These are phyloP conservation scores for Emmonsiellopsis sp. DNA, from an alignment of 2,329 filamentous ascomycete species.

Conservation along the genomic window DNA sequence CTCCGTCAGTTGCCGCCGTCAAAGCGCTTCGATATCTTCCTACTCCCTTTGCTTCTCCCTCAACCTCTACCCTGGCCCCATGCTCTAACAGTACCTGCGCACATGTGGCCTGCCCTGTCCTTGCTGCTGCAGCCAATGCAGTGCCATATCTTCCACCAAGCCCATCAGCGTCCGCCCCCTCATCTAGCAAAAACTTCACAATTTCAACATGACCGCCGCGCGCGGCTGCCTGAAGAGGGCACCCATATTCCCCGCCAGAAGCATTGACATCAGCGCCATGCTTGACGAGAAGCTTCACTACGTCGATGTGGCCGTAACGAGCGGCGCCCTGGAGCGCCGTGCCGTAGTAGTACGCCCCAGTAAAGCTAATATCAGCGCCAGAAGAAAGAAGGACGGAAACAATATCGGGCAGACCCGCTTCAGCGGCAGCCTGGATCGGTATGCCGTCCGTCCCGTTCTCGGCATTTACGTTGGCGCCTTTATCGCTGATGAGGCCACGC, in stretches of 20 bases:
- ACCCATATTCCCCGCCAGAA: neutral
- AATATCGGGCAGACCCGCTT: slow-evolving; percentile 15
- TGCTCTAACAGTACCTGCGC: neutral
- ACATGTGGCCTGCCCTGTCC: neutral
- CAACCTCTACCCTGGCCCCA: neutral
- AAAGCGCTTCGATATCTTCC: neutral
- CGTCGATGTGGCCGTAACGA: slow-evolving; percentile 5
- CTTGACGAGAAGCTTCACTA: slow-evolving; percentile 8
- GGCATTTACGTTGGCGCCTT: slow-evolving; percentile 8
- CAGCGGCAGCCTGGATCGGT: slow-evolving; percentile 16
- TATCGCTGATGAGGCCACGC: neutral
- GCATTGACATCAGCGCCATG: slow-evolving; percentile 14
- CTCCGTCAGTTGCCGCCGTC: neutral
- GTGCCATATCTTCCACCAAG: neutral
- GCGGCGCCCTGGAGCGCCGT: slow-evolving; percentile 15
- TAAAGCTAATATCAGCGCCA: slow-evolving; percentile 18
- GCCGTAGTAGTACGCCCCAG: slow-evolving; percentile 8
- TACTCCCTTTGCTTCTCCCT: neutral
- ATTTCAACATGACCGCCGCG: slow-evolving; percentile 1
- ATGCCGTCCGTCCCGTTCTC: slow-evolving; percentile 1
- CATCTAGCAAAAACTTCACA: neutral
- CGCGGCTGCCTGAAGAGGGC: slow-evolving; percentile 3
- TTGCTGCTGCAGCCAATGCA: neutral
- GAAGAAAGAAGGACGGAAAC: slow-evolving; percentile 20
- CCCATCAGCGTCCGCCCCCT: neutral